phyloP scores from a whole-genome alignment of 1,284 basidiomycete species.

The Cronartium quercuum region DNA sequence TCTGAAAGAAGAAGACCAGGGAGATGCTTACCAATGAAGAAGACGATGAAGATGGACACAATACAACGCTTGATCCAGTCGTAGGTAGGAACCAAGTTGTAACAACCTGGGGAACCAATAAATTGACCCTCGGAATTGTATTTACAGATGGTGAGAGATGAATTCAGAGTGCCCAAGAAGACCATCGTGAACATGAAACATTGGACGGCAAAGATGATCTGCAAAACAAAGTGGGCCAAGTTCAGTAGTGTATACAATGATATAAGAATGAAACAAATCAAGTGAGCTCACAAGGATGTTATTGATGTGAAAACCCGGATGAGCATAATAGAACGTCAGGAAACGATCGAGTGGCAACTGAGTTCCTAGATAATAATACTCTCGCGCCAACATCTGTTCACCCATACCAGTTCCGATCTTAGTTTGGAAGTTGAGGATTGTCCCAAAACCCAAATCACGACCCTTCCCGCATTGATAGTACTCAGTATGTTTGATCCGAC shows the following conservation, averaged over 20 bases:
- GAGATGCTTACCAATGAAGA: slow-evolving; percentile 61
- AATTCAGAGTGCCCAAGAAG: slow-evolving; percentile 83
- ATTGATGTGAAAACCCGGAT: slow-evolving; percentile 99
- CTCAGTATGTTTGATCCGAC: slow-evolving; percentile 97
- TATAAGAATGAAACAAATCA: not conserved
- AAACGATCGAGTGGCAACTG: slow-evolving; percentile 96
- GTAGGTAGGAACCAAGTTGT: slow-evolving; percentile 80
- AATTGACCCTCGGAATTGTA: slow-evolving; percentile 67
- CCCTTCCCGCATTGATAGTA: slow-evolving; percentile 90
- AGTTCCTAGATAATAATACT: slow-evolving; percentile 99
- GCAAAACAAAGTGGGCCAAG: not conserved
- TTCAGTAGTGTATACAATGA: not conserved
- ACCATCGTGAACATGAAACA: slow-evolving; percentile 76
- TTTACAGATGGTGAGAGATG: slow-evolving; percentile 67
- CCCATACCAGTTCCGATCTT: slow-evolving; percentile 99
- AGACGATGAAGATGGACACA: slow-evolving; percentile 91
- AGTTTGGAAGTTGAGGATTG: slow-evolving; percentile 98
- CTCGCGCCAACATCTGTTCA: slow-evolving; percentile 96
- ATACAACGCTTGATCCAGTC: slow-evolving; percentile 90
- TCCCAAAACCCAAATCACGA: slow-evolving; percentile 96
- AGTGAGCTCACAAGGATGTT: slow-evolving; percentile 68
- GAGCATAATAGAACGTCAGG: slow-evolving; percentile 98
- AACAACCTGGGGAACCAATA: slow-evolving; percentile 73
- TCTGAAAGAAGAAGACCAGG: not conserved
- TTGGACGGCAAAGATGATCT: slow-evolving; percentile 81